phyloP scores from a whole-genome alignment of 176 grass and related monocot genomes.

The Neostapfia colusana region DNA sequence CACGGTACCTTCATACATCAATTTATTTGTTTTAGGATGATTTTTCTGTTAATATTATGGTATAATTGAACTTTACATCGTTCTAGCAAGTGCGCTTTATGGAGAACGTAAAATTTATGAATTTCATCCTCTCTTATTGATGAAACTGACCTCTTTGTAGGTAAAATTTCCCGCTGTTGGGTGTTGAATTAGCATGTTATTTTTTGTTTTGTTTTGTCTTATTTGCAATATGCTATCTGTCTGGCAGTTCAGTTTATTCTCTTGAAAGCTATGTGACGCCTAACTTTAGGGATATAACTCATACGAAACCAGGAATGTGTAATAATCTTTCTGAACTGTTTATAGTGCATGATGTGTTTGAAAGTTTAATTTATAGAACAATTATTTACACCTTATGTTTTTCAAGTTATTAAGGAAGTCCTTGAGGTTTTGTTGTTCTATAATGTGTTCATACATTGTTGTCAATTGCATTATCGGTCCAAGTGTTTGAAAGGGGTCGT shows the following conservation, averaged over 20 bases:
- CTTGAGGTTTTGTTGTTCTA: slow-evolving; percentile 2
- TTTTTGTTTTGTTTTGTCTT: background rate
- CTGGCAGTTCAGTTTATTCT: background rate
- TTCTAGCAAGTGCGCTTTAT: background rate
- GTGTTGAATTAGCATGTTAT: slow-evolving; percentile 1
- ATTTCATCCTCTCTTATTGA: background rate
- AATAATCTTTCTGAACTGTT: background rate
- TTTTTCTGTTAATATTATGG: background rate
- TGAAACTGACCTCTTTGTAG: background rate
- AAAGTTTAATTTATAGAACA: background rate
- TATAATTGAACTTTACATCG: background rate
- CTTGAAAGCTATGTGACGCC: background rate
- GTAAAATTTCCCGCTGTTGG: background rate
- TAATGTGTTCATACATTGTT: background rate
- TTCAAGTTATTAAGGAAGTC: background rate
- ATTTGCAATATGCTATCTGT: background rate
- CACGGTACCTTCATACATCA: background rate
- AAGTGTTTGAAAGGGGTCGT: background rate
- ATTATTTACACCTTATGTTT: background rate
- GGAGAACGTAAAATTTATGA: slow-evolving; percentile 2
- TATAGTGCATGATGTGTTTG: background rate
- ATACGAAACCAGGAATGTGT: background rate
- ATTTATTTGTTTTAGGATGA: background rate
- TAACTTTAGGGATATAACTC: background rate
- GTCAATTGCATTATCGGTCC: background rate